A percentile compares a stretch with the other conserved stretches of the same genome.
These are phyloP conservation scores for Penicillium sp. DNA, from an alignment of 2,329 filamentous ascomycete species.

Conservation along the genomic window DNA sequence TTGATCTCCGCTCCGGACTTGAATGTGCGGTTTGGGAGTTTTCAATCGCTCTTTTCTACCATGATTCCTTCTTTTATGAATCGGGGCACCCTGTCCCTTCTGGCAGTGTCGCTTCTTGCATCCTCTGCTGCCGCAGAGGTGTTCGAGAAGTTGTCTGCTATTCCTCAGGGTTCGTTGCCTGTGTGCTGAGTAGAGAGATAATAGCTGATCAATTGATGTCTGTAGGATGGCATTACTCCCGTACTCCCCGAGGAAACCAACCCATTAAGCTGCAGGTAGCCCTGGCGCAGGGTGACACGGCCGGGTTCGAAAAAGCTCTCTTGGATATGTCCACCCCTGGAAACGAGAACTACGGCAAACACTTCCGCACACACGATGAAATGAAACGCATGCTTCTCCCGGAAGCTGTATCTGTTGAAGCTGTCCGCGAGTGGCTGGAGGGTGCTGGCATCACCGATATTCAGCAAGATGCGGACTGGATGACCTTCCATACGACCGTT, in stretches of 20 bases:
- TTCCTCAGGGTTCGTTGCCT: slow-evolving; percentile 32
- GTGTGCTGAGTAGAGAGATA: not conserved
- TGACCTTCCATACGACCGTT: slow-evolving; percentile 38
- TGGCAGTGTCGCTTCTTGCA: slow-evolving; percentile 27
- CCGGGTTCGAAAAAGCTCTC: slow-evolving; percentile 47
- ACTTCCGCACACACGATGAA: slow-evolving; percentile 48
- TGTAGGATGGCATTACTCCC: slow-evolving; percentile 34
- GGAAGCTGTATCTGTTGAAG: slow-evolving; percentile 36
- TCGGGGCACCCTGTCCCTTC: slow-evolving; percentile 30
- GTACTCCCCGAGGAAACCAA: slow-evolving; percentile 25
- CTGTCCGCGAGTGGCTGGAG: slow-evolving; percentile 49
- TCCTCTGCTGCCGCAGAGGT: slow-evolving; percentile 31
- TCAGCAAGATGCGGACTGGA: slow-evolving; percentile 38
- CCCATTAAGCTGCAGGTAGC: slow-evolving; percentile 36
- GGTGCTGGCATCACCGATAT: slow-evolving; percentile 39
- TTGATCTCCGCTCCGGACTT: not conserved
- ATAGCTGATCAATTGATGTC: not conserved
- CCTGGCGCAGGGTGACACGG: slow-evolving; percentile 34
- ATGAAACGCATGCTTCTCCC: slow-evolving; percentile 52
- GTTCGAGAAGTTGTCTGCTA: slow-evolving; percentile 34
- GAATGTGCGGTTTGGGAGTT: not conserved
- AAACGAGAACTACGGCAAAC: slow-evolving; percentile 49
- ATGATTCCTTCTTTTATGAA: slow-evolving; percentile 29
- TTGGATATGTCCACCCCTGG: slow-evolving; percentile 51
- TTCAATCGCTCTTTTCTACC: slow-evolving; percentile 10